Evolutionary conservation across 2,329 filamentous ascomycete species (phyloP).

Genomic region (Gnomoniopsis sp.): DNA sequence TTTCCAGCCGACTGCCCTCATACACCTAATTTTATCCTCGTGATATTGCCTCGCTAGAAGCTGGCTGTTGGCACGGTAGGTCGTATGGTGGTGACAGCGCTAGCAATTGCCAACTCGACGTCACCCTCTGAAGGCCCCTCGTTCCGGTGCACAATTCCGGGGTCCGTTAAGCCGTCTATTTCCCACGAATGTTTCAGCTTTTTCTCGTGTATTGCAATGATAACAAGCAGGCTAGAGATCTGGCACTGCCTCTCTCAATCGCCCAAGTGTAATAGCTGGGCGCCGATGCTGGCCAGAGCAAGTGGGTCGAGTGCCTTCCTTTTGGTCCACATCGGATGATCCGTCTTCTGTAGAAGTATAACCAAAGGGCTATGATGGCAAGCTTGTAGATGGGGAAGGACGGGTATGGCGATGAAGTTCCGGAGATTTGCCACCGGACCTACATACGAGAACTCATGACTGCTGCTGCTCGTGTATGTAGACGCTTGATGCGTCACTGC

Average conservation of each 20-base stretch:
- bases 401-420: not conserved
- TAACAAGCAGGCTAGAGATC: not conserved
- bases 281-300: constrained; percentile 10
- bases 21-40: too few relatives aligned
- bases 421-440: not conserved
- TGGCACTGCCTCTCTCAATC: not conserved
- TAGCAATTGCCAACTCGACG: not conserved
- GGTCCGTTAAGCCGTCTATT: constrained; percentile 8
- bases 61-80: not conserved
- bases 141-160: not conserved
- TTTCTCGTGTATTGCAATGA: not conserved
- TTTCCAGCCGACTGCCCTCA: too few relatives aligned
- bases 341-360: constrained; percentile 5
- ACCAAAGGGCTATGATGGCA: constrained; percentile 2
- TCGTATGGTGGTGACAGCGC: not conserved
- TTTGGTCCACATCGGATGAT: constrained; percentile 17
- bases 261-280: constrained; percentile 6
- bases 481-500: too few relatives aligned
- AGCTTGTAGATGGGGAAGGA: constrained; percentile 4
- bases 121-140: not conserved
- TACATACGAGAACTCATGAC: too few relatives aligned
- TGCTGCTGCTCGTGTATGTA: too few relatives aligned
- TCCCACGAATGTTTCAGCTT: not conserved
- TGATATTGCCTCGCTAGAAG: not conserved
- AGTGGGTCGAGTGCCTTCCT: constrained; percentile 13